Evolutionary conservation across 148 eudicot genomes (phyloP).

Genomic region (Suaeda aralocaspica): DNA sequence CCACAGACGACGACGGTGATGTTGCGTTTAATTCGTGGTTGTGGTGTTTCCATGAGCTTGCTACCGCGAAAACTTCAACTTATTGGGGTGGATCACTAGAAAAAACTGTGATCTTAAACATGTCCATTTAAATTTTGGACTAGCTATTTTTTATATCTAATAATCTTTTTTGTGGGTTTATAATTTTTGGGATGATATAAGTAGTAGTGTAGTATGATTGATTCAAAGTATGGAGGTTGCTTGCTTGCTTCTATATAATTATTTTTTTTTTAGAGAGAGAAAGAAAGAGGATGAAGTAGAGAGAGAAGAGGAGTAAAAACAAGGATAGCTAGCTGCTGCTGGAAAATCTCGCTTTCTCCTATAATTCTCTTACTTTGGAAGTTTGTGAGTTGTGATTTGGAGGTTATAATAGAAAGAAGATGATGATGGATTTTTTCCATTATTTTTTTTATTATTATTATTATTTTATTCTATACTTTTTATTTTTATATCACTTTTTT

Average conservation of each 20-base stretch:
- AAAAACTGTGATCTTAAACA: too few relatives aligned
- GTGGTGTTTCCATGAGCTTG: constrained; percentile 11
- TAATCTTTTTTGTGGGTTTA: background rate
- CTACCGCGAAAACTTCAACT: background rate
- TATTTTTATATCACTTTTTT: background rate
- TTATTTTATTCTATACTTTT: background rate
- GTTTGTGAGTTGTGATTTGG: constrained; percentile 19
- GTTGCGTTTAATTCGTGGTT: background rate
- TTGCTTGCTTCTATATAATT: constrained; percentile 20
- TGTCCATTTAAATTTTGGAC: too few relatives aligned
- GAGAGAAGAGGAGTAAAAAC: background rate
- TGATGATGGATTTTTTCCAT: background rate
- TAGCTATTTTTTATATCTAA: too few relatives aligned
- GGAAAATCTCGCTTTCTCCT: constrained; percentile 7
- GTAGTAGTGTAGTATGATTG: background rate
- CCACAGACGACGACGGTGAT: background rate
- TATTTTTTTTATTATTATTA: background rate
- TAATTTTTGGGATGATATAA: background rate
- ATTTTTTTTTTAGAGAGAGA: background rate
- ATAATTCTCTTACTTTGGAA: constrained; percentile 17
- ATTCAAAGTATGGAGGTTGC: background rate
- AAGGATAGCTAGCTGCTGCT: background rate
- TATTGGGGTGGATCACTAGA: background rate
- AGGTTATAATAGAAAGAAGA: background rate
- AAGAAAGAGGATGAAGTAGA: background rate